Conservation (phyloP, 169 alveolate species). For the Toxoplasma gondii region DNA sequence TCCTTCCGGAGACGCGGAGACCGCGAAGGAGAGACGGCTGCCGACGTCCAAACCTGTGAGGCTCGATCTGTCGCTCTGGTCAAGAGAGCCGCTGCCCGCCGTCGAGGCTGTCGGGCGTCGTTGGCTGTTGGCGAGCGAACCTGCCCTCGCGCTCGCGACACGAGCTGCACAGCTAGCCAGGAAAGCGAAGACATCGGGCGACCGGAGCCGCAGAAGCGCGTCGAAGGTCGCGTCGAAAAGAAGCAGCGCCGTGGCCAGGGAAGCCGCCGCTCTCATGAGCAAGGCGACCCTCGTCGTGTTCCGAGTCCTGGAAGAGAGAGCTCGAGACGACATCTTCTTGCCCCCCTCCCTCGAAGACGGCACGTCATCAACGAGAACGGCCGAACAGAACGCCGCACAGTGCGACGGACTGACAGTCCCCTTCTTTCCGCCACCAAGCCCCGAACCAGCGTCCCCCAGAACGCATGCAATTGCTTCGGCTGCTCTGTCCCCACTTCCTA, state of each 20-base stretch:
- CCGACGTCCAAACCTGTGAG: not conserved
- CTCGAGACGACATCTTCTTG: too few relatives aligned
- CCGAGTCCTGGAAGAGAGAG: not conserved
- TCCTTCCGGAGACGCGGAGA: not conserved
- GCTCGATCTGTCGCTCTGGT: not conserved
- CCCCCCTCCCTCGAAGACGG: not conserved
- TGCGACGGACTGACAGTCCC: not conserved
- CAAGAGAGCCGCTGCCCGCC: not conserved
- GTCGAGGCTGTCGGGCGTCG: not conserved
- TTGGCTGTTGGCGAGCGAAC: not conserved
- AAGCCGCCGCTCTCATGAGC: not conserved
- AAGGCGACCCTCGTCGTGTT: not conserved
- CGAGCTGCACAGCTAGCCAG: not conserved
- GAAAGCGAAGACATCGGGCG: not conserved
- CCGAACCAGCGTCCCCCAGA: not conserved
- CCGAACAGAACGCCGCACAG: not conserved
- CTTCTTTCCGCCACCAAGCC: not conserved
- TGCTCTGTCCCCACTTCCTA: not conserved
- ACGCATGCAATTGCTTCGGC: not conserved
- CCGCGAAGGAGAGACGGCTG: not conserved
- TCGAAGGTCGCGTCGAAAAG: slow-evolving; percentile 5
- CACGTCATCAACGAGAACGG: not conserved
- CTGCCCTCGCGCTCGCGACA: not conserved
- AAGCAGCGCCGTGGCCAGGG: not conserved
- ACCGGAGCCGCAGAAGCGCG: not conserved